Conservation (phyloP, 1,284 basidiomycete genomes). For the Trichosporon faecale region DNA sequence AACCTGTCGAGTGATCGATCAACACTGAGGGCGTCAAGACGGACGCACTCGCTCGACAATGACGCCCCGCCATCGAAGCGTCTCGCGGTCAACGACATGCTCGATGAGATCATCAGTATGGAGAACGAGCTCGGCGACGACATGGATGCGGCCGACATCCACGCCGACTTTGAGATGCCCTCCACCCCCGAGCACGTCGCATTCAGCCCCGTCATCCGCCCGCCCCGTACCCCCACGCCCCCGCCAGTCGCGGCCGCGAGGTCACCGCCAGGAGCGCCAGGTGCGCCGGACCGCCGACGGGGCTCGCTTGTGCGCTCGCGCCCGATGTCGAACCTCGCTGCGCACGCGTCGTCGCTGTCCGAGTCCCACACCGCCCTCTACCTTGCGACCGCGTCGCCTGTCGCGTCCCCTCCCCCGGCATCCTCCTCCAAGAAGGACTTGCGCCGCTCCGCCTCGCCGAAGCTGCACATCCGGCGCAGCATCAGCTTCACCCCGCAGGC, state of each 20-base stretch:
- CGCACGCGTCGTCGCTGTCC: slow-evolving; percentile 44
- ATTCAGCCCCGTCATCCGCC: slow-evolving; percentile 39
- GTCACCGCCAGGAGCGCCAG: slow-evolving; percentile 18
- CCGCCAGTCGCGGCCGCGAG: slow-evolving; percentile 23
- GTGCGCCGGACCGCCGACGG: slow-evolving; percentile 20
- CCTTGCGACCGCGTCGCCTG: slow-evolving; percentile 46
- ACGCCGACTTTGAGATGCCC: slow-evolving; percentile 8
- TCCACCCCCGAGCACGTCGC: slow-evolving; percentile 18
- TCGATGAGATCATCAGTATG: slow-evolving; percentile 53
- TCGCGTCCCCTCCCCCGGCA: slow-evolving; percentile 10
- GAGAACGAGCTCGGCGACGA: slow-evolving; percentile 47
- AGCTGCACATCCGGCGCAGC: slow-evolving; percentile 33
- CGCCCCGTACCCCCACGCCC: slow-evolving; percentile 41
- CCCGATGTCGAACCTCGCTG: slow-evolving; percentile 27
- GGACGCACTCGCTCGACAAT: neutral
- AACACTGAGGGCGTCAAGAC: slow-evolving; percentile 17
- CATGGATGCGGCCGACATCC: neutral
- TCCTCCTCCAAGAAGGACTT: slow-evolving; percentile 14
- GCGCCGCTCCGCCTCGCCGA: slow-evolving; percentile 39
- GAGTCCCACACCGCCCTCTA: slow-evolving; percentile 50
- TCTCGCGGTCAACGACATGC: slow-evolving; percentile 45
- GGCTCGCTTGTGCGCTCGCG: slow-evolving; percentile 21
- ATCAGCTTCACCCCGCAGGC: slow-evolving; percentile 41
- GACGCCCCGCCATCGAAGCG: slow-evolving; percentile 32
- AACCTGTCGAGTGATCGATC: slow-evolving; percentile 11